Conservation (phyloP, 2,329 filamentous ascomycete genomes). For the Colletotrichum shisoi region DNA sequence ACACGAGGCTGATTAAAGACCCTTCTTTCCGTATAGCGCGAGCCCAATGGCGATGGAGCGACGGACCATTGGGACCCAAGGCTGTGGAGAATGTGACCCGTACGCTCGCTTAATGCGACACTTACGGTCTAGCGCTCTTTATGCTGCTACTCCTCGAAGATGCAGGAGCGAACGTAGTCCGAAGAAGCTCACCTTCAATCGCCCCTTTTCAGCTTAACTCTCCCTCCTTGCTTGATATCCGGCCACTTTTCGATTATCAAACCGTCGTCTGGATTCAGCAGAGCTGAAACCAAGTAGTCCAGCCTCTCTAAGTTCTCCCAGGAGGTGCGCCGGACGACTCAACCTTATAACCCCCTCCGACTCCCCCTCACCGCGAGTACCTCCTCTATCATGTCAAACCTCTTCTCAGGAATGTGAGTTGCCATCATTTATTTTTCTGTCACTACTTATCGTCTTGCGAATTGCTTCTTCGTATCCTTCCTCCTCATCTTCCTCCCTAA, state of each 20-base stretch:
- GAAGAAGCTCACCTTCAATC: slow-evolving; percentile 40
- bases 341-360: slow-evolving; percentile 40
- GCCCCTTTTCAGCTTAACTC: slow-evolving; percentile 39
- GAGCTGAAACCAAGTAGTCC: slow-evolving; percentile 29
- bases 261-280: slow-evolving; percentile 31
- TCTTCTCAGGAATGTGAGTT: slow-evolving; percentile 70
- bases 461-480: slow-evolving; percentile 5
- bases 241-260: slow-evolving; percentile 35
- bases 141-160: slow-evolving; percentile 39
- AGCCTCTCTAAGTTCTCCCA: slow-evolving; percentile 31
- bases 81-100: slow-evolving; percentile 33
- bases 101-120: slow-evolving; percentile 38
- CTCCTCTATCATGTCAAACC: slow-evolving; percentile 62
- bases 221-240: slow-evolving; percentile 39
- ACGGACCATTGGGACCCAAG: slow-evolving; percentile 28
- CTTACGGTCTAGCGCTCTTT: slow-evolving; percentile 37
- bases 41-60: slow-evolving; percentile 32
- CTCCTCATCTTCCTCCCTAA: neutral
- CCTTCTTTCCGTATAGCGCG: slow-evolving; percentile 20
- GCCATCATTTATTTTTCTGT: slow-evolving; percentile 32
- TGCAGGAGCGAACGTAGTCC: slow-evolving; percentile 39
- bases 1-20: slow-evolving; percentile 37
- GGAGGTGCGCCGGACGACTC: slow-evolving; percentile 28
- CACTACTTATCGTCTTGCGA: slow-evolving; percentile 29
- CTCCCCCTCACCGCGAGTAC: slow-evolving; percentile 38